Conservation (phyloP, 257 asterid species). For the Nicotiana otophora region DNA sequence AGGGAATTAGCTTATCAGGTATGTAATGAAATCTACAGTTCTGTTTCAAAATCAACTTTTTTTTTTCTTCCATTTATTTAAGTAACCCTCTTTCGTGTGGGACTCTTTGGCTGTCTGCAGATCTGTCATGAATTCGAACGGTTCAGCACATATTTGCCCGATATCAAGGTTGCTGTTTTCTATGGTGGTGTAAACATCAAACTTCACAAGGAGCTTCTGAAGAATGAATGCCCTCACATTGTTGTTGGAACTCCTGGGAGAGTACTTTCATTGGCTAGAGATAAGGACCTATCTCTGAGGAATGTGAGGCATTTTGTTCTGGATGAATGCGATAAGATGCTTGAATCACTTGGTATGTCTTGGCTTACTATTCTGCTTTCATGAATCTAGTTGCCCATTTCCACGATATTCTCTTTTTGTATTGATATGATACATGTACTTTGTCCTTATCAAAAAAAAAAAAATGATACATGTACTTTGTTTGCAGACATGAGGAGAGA, state of each 20-base stretch:
- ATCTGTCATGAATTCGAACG: slow-evolving; percentile 89
- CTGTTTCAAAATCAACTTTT: too few relatives aligned
- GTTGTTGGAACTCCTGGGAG: slow-evolving; percentile 97
- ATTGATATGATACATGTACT: background rate
- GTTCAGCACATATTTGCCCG: slow-evolving; percentile 75
- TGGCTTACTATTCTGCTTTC: background rate
- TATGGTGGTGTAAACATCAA: slow-evolving; percentile 84
- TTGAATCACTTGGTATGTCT: slow-evolving; percentile 76
- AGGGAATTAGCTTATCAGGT: too few relatives aligned
- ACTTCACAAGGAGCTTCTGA: slow-evolving; percentile 75
- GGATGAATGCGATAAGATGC: slow-evolving; percentile 97
- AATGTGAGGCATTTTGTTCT: slow-evolving; percentile 87
- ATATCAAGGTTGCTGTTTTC: slow-evolving; percentile 80
- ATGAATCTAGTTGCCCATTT: background rate
- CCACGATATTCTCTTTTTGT: background rate
- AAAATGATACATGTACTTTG: background rate
- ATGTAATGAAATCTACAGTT: too few relatives aligned
- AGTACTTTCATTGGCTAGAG: slow-evolving; percentile 75
- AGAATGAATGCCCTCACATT: slow-evolving; percentile 91
- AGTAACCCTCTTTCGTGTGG: background rate
- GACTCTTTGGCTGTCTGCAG: slow-evolving; percentile 29
- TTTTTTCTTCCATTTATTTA: background rate
- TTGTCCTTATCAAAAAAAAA: background rate
- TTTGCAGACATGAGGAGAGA: slow-evolving; percentile 84
- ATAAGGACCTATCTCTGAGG: slow-evolving; percentile 61